phyloP scores from a whole-genome alignment of 805 yeast genomes.

The Kuraishia capsulata region DNA sequence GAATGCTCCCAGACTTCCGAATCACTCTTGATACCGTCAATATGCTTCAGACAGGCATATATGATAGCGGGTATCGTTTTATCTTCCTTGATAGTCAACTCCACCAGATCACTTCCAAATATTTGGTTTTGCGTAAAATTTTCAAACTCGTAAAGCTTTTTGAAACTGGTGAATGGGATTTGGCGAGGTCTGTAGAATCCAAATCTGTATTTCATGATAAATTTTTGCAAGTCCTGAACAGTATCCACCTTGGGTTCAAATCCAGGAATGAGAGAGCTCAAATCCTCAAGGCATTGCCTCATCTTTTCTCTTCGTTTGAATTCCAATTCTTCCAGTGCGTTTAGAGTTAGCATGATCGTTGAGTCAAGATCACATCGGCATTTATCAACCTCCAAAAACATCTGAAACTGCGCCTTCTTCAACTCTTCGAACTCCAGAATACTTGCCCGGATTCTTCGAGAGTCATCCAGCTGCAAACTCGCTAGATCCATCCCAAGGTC shows the following conservation, averaged over 20 bases:
- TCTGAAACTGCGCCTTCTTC: slow-evolving; percentile 46
- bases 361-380: slow-evolving; percentile 71
- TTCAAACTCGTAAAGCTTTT: background rate
- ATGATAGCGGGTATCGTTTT: background rate
- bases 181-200: background rate
- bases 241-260: background rate
- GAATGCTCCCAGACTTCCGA: background rate
- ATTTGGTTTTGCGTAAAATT: background rate
- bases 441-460: slow-evolving; percentile 40
- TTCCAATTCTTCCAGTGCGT: background rate
- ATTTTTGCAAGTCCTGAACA: background rate
- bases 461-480: slow-evolving; percentile 25
- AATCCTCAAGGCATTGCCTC: background rate
- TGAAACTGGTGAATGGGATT: background rate
- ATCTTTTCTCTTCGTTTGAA: background rate
- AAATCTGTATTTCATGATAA: background rate
- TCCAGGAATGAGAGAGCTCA: background rate
- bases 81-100: background rate
- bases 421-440: slow-evolving; percentile 47
- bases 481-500: slow-evolving; percentile 4
- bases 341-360: slow-evolving; percentile 54
- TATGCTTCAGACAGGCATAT: background rate
- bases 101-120: background rate
- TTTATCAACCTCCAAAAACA: slow-evolving; percentile 52
- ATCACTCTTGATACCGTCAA: background rate